Evolutionary conservation across 2,329 filamentous ascomycete genomes (phyloP).

Genomic region (Arthrinium puccinioides): DNA sequence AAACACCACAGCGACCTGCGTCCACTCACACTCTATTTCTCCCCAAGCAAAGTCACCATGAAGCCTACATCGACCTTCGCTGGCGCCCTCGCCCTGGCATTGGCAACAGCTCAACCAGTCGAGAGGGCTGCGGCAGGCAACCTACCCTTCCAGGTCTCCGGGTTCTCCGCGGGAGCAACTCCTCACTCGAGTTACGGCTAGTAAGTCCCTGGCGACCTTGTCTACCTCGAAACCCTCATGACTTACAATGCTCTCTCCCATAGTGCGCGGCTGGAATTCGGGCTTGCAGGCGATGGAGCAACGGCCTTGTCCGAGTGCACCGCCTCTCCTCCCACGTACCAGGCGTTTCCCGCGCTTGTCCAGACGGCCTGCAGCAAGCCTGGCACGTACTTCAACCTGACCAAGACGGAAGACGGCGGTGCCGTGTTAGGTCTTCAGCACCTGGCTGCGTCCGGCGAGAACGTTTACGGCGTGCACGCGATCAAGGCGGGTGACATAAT

Average conservation of each 20-base stretch:
- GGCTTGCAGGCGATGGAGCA: not conserved
- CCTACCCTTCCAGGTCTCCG: constrained; percentile 7
- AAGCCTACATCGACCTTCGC: no score
- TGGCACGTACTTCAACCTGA: constrained; percentile 11
- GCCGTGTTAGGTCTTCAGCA: constrained; percentile 11
- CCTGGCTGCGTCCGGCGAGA: constrained; percentile 1
- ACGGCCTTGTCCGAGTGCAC: constrained; percentile 6
- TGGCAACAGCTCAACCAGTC: no score
- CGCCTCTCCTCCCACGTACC: constrained; percentile 7
- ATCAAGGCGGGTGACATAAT: constrained; percentile 10
- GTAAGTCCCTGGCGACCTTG: constrained; percentile 6
- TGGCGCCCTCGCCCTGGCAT: no score
- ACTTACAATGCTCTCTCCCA: no score
- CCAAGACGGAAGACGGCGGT: constrained; percentile 8
- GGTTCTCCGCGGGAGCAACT: constrained; percentile 11
- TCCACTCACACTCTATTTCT: no score
- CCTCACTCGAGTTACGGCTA: constrained; percentile 13
- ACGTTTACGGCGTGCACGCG: constrained; percentile 6
- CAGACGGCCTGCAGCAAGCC: constrained; percentile 11
- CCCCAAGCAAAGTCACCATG: no score
- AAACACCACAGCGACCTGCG: no score
- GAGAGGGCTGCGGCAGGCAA: not conserved
- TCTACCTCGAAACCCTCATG: no score
- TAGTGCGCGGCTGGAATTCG: constrained; percentile 10
- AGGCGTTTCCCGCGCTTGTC: constrained; percentile 9